These are phyloP conservation scores for Crataegus laevigata DNA, from an alignment of 306 rosid species.

Conservation along the genomic window DNA sequence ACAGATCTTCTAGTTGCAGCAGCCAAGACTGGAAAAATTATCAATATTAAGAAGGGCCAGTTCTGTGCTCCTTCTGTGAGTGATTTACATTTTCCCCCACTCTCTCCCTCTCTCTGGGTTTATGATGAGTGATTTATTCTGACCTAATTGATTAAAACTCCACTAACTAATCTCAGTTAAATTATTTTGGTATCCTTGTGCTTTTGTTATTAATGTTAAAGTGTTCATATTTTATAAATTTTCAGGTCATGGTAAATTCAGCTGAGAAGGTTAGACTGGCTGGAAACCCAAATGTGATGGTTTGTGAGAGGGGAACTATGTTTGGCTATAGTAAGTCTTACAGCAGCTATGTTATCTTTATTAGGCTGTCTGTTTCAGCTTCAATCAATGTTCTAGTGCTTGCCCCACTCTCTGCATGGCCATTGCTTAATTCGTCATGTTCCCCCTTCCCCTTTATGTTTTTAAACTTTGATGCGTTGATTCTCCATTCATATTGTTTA, in stretches of 20 bases:
- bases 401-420: background rate
- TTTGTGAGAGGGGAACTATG: constrained; percentile 98
- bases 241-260: constrained; percentile 82
- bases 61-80: constrained; percentile 97
- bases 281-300: constrained; percentile 95
- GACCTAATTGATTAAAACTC: background rate
- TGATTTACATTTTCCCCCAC: constrained; percentile 11
- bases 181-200: background rate
- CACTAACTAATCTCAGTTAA: background rate
- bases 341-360: constrained; percentile 11
- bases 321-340: constrained; percentile 92
- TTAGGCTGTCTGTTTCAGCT: background rate
- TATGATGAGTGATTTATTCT: background rate
- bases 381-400: constrained; percentile 9
- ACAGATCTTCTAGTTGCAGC: constrained; percentile 97
- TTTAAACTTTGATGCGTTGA: background rate
- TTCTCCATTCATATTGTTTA: background rate
- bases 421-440: background rate
- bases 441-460: background rate
- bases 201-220: constrained; percentile 11
- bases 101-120: background rate
- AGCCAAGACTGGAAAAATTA: constrained; percentile 86
- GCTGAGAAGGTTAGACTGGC: constrained; percentile 90
- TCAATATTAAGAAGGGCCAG: constrained; percentile 94
- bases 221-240: constrained; percentile 4